Evolutionary conservation across 176 grass and related monocot species (phyloP).

Genomic region (Neostapfia colusana): DNA sequence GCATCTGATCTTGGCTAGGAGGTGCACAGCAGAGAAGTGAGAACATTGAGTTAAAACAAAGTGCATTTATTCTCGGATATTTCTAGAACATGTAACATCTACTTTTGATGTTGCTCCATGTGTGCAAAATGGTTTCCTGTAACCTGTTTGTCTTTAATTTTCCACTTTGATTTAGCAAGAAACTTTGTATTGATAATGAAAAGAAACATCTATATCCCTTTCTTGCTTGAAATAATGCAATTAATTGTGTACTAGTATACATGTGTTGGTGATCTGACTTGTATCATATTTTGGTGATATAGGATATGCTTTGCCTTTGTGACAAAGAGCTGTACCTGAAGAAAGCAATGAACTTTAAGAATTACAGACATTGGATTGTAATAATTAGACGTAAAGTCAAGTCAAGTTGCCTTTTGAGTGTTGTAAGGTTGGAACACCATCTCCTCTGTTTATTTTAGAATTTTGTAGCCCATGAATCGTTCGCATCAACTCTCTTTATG

Average conservation of each 20-base stretch:
- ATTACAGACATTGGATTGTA: conserved; percentile 34
- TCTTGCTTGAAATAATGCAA: background rate
- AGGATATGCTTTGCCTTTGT: conserved; percentile 61
- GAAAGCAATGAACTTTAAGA: conserved; percentile 39
- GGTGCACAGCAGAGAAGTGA: conserved; percentile 44
- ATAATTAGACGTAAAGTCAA: conserved; percentile 32
- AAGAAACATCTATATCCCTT: background rate
- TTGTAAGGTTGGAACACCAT: background rate
- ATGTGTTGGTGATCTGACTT: conserved; percentile 29
- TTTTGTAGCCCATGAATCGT: background rate
- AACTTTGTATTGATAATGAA: conserved; percentile 1
- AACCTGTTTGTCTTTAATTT: background rate
- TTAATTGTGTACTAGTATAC: background rate
- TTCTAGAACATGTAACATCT: background rate
- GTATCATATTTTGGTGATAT: conserved; percentile 43
- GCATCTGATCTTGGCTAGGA: conserved; percentile 61
- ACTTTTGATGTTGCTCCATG: conserved; percentile 20
- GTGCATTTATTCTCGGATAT: conserved; percentile 23
- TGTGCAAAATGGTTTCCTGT: conserved; percentile 15
- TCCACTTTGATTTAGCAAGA: background rate
- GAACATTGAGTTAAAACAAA: conserved; percentile 38
- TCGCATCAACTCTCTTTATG: background rate
- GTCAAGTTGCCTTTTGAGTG: background rate
- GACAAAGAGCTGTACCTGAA: conserved; percentile 46
- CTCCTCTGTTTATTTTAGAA: background rate